Conservation (phyloP, 495 filamentous ascomycete genomes). For the Bacidia gigantensis region DNA sequence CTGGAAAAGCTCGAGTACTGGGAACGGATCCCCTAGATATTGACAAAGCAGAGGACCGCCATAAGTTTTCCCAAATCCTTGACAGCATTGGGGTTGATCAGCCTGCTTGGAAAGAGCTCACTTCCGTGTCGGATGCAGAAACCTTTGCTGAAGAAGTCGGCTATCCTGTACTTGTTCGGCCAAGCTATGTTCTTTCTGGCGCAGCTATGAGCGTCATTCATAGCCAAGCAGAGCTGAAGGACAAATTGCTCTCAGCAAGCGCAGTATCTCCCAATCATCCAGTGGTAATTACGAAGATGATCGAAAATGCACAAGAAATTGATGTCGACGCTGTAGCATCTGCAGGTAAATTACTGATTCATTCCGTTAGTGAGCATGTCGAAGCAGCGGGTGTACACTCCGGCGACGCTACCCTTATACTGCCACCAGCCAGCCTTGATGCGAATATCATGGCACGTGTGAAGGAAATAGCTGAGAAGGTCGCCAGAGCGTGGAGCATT, state of each 20-base stretch:
- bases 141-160: slow-evolving; percentile 69
- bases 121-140: slow-evolving; percentile 75
- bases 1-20: slow-evolving; percentile 73
- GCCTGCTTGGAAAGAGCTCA: slow-evolving; percentile 94
- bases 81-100: slow-evolving; percentile 95
- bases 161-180: slow-evolving; percentile 87
- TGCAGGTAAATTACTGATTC: slow-evolving; percentile 70
- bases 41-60: slow-evolving; percentile 90
- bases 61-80: slow-evolving; percentile 95
- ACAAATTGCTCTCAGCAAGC: slow-evolving; percentile 75
- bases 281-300: slow-evolving; percentile 97
- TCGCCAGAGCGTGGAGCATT: slow-evolving; percentile 92
- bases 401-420: slow-evolving; percentile 83
- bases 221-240: slow-evolving; percentile 71
- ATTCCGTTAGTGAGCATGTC: slow-evolving; percentile 92
- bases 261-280: slow-evolving; percentile 93
- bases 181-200: slow-evolving; percentile 90
- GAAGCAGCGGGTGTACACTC: slow-evolving; percentile 96
- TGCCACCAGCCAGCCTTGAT: slow-evolving; percentile 70
- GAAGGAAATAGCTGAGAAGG: slow-evolving; percentile 91
- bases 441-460: slow-evolving; percentile 63
- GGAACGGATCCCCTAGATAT: slow-evolving; percentile 89
- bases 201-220: slow-evolving; percentile 97
- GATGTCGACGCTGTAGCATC: slow-evolving; percentile 93
- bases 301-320: slow-evolving; percentile 93